Conservation (phyloP, 768 basidiomycete species). For the Lactarius sp. region DNA sequence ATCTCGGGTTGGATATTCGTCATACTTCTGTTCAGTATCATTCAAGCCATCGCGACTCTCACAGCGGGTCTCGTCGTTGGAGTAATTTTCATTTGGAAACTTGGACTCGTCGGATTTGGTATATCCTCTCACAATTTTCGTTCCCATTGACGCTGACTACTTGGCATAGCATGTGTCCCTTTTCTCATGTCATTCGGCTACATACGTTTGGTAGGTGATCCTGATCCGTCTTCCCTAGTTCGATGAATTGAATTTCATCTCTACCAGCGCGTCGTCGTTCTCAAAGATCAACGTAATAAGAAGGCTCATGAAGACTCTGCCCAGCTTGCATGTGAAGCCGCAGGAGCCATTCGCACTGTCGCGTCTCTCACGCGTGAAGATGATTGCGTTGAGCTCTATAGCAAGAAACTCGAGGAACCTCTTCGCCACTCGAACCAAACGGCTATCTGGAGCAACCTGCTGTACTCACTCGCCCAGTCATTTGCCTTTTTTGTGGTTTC, state of each 20-base stretch:
- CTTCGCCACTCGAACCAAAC: slow-evolving; percentile 56
- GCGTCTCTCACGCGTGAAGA: slow-evolving; percentile 82
- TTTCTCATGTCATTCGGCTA: slow-evolving; percentile 67
- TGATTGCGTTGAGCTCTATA: slow-evolving; percentile 63
- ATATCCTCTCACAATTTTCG: slow-evolving; percentile 21
- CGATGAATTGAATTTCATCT: background rate
- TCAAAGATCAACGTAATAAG: slow-evolving; percentile 82
- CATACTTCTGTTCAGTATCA: slow-evolving; percentile 43
- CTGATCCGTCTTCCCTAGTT: background rate
- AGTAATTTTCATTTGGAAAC: slow-evolving; percentile 64
- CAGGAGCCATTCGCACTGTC: slow-evolving; percentile 83
- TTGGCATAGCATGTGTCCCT: slow-evolving; percentile 53
- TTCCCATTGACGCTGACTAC: background rate
- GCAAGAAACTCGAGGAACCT: slow-evolving; percentile 66
- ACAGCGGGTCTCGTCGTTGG: slow-evolving; percentile 68
- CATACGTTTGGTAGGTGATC: slow-evolving; percentile 60
- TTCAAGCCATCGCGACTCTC: slow-evolving; percentile 66
- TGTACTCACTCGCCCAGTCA: slow-evolving; percentile 72
- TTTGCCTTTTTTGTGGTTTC: slow-evolving; percentile 75
- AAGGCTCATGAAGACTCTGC: slow-evolving; percentile 71
- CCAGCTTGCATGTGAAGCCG: slow-evolving; percentile 87
- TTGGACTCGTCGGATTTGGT: slow-evolving; percentile 81
- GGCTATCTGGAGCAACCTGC: slow-evolving; percentile 53
- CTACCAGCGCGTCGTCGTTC: slow-evolving; percentile 65
- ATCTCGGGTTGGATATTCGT: slow-evolving; percentile 25